Evolutionary conservation across 2,329 filamentous ascomycete species (phyloP).

Genomic region (Hypoxylon sp.): DNA sequence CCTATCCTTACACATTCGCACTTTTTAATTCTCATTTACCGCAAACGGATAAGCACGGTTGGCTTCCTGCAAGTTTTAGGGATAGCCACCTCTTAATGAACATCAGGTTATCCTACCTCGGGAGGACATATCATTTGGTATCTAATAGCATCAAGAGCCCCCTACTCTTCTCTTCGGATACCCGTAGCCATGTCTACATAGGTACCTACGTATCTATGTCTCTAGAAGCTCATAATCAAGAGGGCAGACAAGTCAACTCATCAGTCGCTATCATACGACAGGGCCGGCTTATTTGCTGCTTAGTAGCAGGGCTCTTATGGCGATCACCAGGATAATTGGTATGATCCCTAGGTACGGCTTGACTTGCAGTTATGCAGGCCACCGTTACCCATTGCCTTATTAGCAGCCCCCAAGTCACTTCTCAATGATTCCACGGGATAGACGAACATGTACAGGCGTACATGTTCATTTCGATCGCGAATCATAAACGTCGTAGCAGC

Average conservation of each 20-base stretch:
- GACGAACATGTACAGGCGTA: not conserved
- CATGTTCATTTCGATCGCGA: constrained; percentile 20
- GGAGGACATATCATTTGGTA: constrained; percentile 11
- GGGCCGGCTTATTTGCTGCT: constrained; percentile 36
- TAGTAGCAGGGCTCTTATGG: constrained; percentile 40
- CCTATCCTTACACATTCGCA: constrained; percentile 26
- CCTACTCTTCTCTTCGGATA: constrained; percentile 3
- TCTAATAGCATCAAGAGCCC: constrained; percentile 1
- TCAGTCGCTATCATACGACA: constrained; percentile 41
- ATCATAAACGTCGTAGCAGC: not conserved
- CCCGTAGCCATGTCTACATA: no score
- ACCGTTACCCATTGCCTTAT: constrained; percentile 30
- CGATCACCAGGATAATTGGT: constrained; percentile 37
- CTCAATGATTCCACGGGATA: constrained; percentile 16
- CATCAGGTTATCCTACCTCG: constrained; percentile 28
- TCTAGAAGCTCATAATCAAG: constrained; percentile 27
- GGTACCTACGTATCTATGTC: no score
- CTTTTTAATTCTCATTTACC: constrained; percentile 38
- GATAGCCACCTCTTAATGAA: constrained; percentile 17
- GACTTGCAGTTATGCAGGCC: constrained; percentile 41
- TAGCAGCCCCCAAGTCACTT: constrained; percentile 26
- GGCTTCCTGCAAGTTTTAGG: constrained; percentile 28
- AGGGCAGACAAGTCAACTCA: constrained; percentile 39
- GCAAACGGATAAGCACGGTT: constrained; percentile 31
- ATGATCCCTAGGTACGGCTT: constrained; percentile 35